phyloP scores from a whole-genome alignment of 805 yeast species.

The Schwanniomyces sp. region DNA sequence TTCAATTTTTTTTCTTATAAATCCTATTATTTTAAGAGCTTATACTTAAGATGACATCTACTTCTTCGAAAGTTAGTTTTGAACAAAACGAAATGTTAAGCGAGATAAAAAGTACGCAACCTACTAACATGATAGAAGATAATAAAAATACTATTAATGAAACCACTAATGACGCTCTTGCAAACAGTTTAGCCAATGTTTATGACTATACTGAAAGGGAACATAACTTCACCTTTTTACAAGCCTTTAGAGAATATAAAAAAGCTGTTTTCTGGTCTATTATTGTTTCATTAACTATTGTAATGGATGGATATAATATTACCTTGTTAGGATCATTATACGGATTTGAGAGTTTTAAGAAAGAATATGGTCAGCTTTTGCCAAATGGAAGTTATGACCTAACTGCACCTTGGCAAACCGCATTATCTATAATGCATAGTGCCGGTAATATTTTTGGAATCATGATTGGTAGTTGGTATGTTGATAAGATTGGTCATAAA shows the following conservation, averaged over 20 bases:
- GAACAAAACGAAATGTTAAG: too few relatives aligned
- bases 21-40: too few relatives aligned
- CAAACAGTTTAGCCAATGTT: background rate
- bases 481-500: constrained; percentile 46
- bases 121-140: background rate
- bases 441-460: constrained; percentile 47
- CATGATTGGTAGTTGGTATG: constrained; percentile 38
- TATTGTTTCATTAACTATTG: constrained; percentile 22
- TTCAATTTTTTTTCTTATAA: too few relatives aligned
- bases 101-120: background rate
- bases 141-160: background rate
- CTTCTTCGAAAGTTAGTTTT: too few relatives aligned
- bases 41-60: too few relatives aligned
- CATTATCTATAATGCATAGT: constrained; percentile 23
- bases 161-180: background rate
- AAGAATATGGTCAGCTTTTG: constrained; percentile 30
- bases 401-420: constrained; percentile 35
- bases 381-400: constrained; percentile 30
- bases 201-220: background rate
- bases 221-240: background rate
- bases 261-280: background rate
- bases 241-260: background rate
- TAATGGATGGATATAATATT: constrained; percentile 45
- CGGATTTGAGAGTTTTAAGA: constrained; percentile 32
- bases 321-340: constrained; percentile 37